Evolutionary conservation across 306 rosid species (phyloP), one percentile per base, ranked within the genome.

Genomic region (Potentilla sterilis): DNA sequence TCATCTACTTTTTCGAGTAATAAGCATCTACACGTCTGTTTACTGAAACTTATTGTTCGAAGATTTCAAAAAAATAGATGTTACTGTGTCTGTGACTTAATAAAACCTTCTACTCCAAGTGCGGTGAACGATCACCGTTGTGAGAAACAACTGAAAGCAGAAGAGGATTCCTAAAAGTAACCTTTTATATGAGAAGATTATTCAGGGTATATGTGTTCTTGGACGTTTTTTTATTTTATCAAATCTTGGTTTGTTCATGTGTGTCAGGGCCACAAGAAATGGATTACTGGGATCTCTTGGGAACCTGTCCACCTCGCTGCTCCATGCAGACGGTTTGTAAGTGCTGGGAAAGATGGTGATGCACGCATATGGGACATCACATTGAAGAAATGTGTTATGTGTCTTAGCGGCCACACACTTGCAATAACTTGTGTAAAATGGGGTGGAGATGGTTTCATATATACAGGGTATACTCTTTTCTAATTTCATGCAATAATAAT

Each of bases 281-380:
- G 95, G 92, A 92, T 95, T 74, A 90, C 96, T 55, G 99, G 99
- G 61, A 83, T 95, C 80, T 85, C 97, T n/a, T 95, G 99, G 99
- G 99, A 95, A 83, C 99, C 97, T 6, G 78, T 85, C 81, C 99
- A 95, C 84, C 81, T 95, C 44, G 89, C 44, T 83, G 84, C 92
- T 85, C 97, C 97, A 48, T 87, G 97, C 58, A 92, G 96, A 64
- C 97, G 97, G 47, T 92, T 92, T 85, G 99, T 92, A 42, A 90
- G 97, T 87, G 92, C 99, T 79, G 89, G 97, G 85, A 92, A 92
- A 83, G 99, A 92, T 85, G 99, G 99, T 62, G 97, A 89, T 84
- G 97, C 99, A 79, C 97, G 99, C 64, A 83, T 92, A 73, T 95
- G 99, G 99, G 99, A 95, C 79, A 38, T 90, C 72, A 65, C 88